A percentile compares a stretch with the other conserved stretches of the same genome.
phyloP scores from a whole-genome alignment of 768 basidiomycete species.

The Rubroboletus pulcherrimus region DNA sequence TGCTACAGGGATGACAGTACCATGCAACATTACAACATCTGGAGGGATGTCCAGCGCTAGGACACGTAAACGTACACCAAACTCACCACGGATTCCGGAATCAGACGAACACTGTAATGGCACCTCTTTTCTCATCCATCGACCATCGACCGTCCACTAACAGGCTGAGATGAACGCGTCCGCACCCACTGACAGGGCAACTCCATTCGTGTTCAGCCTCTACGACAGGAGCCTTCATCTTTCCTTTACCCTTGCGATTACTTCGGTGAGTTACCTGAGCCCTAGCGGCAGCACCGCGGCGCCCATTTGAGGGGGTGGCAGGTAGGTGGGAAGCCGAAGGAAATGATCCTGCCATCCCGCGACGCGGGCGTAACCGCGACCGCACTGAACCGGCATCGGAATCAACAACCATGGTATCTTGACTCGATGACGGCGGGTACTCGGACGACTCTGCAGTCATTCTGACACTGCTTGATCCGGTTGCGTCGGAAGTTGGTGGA shows the following conservation, averaged over 20 bases:
- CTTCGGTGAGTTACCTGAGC: conserved; percentile 5
- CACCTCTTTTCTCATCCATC: conserved; percentile 46
- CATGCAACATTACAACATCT: conserved; percentile 1
- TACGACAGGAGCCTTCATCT: conserved; percentile 32
- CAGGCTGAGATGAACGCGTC: conserved; percentile 51
- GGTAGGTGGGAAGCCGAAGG: conserved; percentile 2
- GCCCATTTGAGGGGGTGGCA: conserved; percentile 5
- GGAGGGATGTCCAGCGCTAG: neutral
- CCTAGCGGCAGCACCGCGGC: conserved; percentile 2
- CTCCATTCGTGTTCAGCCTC: conserved; percentile 55
- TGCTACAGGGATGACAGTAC: conserved; percentile 2
- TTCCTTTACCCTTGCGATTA: conserved; percentile 33
- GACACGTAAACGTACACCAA: conserved; percentile 17
- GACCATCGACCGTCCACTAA: conserved; percentile 57
- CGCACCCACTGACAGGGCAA: conserved; percentile 64
- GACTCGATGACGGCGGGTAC: conserved; percentile 5
- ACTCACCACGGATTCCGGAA: conserved; percentile 13
- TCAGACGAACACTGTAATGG: conserved; percentile 40
- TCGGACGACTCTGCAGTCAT: conserved; percentile 6
- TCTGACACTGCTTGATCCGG: conserved; percentile 14
- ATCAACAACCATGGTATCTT: conserved; percentile 30
- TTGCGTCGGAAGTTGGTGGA: conserved; percentile 5
- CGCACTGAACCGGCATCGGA: conserved; percentile 42
- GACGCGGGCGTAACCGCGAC: conserved; percentile 54
- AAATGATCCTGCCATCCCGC: conserved; percentile 11